These are phyloP conservation scores for Corymbia maculata DNA, from an alignment of 345 rosid genomes.

Conservation along the genomic window DNA sequence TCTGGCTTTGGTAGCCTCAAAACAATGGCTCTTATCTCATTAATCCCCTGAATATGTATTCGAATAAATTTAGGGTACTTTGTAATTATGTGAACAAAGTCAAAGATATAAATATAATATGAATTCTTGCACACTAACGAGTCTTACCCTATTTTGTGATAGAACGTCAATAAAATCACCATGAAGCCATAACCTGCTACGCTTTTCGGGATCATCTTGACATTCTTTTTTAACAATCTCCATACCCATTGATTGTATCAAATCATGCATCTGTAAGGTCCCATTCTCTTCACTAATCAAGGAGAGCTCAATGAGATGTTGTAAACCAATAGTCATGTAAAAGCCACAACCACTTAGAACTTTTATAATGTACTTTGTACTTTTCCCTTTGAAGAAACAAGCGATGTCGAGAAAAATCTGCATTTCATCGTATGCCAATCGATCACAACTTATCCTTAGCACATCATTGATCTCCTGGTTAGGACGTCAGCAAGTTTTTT, in stretches of 20 bases:
- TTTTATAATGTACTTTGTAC: not conserved
- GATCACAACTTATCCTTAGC: not conserved
- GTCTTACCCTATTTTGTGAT: accelerated
- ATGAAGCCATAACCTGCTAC: not conserved
- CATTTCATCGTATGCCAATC: not conserved
- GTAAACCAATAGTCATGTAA: not conserved
- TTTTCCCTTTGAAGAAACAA: not conserved
- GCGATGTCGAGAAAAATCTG: not conserved
- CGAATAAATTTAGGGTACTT: not conserved
- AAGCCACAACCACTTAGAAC: accelerated
- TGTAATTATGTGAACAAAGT: not conserved
- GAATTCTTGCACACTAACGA: not conserved
- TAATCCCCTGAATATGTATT: not conserved
- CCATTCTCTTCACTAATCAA: not conserved
- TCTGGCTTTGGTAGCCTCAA: accelerated
- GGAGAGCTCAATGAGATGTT: not conserved
- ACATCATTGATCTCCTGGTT: not conserved
- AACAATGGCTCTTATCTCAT: not conserved
- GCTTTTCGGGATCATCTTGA: not conserved
- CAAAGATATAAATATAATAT: not conserved
- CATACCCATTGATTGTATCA: not conserved
- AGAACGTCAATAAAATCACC: not conserved
- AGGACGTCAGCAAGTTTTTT: not conserved
- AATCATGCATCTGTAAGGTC: not conserved
- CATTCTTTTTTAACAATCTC: not conserved